phyloP scores from a whole-genome alignment of 768 basidiomycete species.

The Neoboletus brunneissimus region DNA sequence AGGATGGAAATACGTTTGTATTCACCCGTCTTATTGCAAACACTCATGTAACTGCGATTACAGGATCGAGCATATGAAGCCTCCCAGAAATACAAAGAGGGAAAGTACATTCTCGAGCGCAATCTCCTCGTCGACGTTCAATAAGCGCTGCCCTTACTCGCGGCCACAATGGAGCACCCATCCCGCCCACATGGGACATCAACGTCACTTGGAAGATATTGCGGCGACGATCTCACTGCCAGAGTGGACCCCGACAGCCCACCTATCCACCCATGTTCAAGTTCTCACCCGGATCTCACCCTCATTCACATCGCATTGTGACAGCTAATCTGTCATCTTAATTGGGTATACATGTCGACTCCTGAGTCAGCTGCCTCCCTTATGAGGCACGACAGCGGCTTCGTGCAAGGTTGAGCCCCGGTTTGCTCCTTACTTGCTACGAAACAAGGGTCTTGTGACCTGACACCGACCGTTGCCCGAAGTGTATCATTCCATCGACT shows the following conservation, averaged over 20 bases:
- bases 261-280: slow-evolving; percentile 9
- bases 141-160: slow-evolving; percentile 35
- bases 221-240: slow-evolving; percentile 13
- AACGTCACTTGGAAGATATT: slow-evolving; percentile 10
- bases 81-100: slow-evolving; percentile 97
- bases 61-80: slow-evolving; percentile 91
- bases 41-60: slow-evolving; percentile 1
- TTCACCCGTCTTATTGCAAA: background rate
- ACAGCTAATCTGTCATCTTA: slow-evolving; percentile 24
- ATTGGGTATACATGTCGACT: slow-evolving; percentile 20
- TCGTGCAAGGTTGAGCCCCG: background rate
- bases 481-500: slow-evolving; percentile 21
- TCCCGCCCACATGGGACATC: slow-evolving; percentile 10
- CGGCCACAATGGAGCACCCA: slow-evolving; percentile 5
- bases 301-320: slow-evolving; percentile 16
- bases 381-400: slow-evolving; percentile 1
- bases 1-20: slow-evolving; percentile 95
- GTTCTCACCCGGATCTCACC: slow-evolving; percentile 16
- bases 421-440: background rate
- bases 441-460: slow-evolving; percentile 11
- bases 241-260: slow-evolving; percentile 15
- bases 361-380: slow-evolving; percentile 7
- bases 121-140: slow-evolving; percentile 86
- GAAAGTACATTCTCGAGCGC: slow-evolving; percentile 96
- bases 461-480: slow-evolving; percentile 11